Base-by-base conservation (phyloP, 306 rosid genomes). In the Morella rubra region DNA sequence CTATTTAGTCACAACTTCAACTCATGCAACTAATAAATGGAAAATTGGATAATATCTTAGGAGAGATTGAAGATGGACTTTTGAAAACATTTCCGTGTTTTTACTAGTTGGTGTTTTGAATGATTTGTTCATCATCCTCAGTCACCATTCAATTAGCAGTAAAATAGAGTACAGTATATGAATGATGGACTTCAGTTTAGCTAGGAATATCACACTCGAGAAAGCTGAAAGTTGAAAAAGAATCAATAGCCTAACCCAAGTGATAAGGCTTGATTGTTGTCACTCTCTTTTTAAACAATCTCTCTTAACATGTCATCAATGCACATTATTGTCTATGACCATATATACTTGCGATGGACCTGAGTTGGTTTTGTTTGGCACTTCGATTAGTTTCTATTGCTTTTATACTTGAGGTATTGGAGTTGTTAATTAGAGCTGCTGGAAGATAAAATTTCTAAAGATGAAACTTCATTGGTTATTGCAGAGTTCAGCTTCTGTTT, bases 381-480 rank as follows among this genome's bases (percentile, higher is more conserved):
- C 8, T 27, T 27, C 44, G 0, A 32, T 32, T 32, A 32, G 37
- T 32, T 32, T 18, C 9, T 65, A 41, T 65, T 18, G 50, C n/a
- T 65, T 27, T 42, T 65, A 65, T 42, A 42, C 16, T 41, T 14
- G 32, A 65, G 71, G 42, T 1, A 20, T 14, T 16, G 47, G 16
- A 44, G 71, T 65, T 41, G 50, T 41, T 27, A 66, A n/a, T 73
- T 64, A 44, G 68, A n/a, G 72, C 65, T 40, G 16, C 55, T 70
- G 80, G 32, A 53, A 51, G 37, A 32, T 32, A 69, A 56, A 66
- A 74, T 75, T 54, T 42, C 46, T 72, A 24, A 45, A 45, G 13
- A 49, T 56, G 49, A 55, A 54, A 73, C 46, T 73, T 65, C 4
- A 59, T 8, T 49, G n/a, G 44, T 49, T 56, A 49, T 18, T 32